Base-by-base conservation (phyloP, 2,329 filamentous ascomycete species). In the Colletotrichum viniferum region DNA sequence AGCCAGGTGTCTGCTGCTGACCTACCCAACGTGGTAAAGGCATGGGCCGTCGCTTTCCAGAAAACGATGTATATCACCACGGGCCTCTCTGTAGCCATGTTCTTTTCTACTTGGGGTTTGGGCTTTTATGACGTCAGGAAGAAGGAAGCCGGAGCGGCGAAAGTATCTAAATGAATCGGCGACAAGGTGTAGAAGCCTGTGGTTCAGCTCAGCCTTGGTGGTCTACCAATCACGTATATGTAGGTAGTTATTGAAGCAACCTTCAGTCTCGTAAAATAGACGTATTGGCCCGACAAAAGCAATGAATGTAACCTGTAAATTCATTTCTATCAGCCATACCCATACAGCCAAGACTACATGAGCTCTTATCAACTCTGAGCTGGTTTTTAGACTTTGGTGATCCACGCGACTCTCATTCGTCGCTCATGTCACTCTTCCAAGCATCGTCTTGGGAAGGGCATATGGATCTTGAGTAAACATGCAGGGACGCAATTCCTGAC, bases 71-170 rank as follows among this genome's bases (percentile, higher is more conserved):
- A 81, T 55, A 78, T 80, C 26, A 81, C 82, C 10, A 80, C 83
- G 1, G 84, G 81, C 0, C 70, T 83, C 18, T 80, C 81, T 6
- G 80, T 76, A 30, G 77, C 64, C 4, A 78, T 80, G 71, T 83
- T 88, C n/a, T 21, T 86, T 1, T 81, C 83, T 4, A 79, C 82
- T 1, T 86, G 84, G 77, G 87, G 87, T 0, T 82, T 89, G 77
- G 88, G 88, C 1, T 88, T 86, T 82, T 83, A 84, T 18, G 85
- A 86, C 76, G 81, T 88, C 34, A 84, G 86, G 52, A 85, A 86
- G 78, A 83, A 83, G 76, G 66, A 77, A 2, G 21, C 21, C 9
- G 43, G n/a, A 5, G 14, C 18, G 4, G 64, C 28, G 4, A 26
- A 61, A 24, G 58, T 8, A 14, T 7, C 58, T 26, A 34, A 61